Evolutionary conservation across 768 basidiomycete species (phyloP).

Genomic region (Filobasidium floriforme): DNA sequence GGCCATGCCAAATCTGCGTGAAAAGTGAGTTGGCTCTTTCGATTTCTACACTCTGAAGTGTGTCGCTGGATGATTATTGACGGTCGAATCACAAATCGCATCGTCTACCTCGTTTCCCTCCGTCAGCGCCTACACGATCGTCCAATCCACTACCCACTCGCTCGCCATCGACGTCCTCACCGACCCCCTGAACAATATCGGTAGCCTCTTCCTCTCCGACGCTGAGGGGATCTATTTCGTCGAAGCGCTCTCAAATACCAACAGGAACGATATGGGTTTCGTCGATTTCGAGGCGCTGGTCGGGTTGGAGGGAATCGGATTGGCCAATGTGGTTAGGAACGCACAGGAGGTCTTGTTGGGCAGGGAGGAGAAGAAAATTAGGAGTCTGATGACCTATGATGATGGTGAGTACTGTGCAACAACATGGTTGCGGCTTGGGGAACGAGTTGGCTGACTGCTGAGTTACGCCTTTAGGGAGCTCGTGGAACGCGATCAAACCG

Average conservation of each 20-base stretch:
- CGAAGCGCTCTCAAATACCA: conserved; percentile 81
- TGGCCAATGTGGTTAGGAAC: conserved; percentile 81
- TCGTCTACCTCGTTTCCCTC: background rate
- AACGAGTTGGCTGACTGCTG: background rate
- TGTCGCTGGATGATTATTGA: too few species aligned
- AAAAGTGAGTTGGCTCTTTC: conserved; percentile 28
- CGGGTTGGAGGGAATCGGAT: conserved; percentile 61
- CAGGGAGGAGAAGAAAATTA: conserved; percentile 62
- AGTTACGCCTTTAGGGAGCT: conserved; percentile 50
- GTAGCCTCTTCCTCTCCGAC: conserved; percentile 91
- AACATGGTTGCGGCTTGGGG: background rate
- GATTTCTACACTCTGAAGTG: conserved; percentile 1
- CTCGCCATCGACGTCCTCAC: conserved; percentile 88
- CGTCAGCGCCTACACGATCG: conserved; percentile 72
- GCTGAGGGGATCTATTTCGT: conserved; percentile 94
- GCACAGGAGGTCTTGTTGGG: conserved; percentile 72
- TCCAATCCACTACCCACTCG: conserved; percentile 88
- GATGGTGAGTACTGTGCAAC: conserved; percentile 54
- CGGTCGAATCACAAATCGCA: too few species aligned
- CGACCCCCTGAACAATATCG: conserved; percentile 54
- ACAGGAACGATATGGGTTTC: conserved; percentile 75
- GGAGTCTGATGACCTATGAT: conserved; percentile 77
- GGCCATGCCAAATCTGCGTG: conserved; percentile 38
- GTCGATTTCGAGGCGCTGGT: conserved; percentile 78
- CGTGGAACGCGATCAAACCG: conserved; percentile 66